Evolutionary conservation across 2,329 filamentous ascomycete genomes (phyloP).

Genomic region (Exophiala sideris): DNA sequence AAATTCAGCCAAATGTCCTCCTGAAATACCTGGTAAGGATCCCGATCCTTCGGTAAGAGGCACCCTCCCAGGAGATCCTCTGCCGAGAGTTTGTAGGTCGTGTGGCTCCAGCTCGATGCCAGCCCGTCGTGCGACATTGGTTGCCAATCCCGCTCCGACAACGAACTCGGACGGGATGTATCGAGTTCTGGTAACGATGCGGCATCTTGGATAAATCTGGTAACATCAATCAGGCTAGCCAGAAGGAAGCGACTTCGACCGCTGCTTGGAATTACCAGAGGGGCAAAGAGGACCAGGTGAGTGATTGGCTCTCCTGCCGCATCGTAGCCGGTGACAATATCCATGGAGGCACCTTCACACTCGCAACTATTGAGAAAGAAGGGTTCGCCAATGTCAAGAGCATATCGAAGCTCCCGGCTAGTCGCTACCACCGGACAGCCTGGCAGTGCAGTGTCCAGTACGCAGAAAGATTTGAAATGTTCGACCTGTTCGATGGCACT

Average conservation of each 20-base stretch:
- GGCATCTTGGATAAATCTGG: conserved; percentile 30
- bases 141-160: conserved; percentile 10
- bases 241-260: conserved; percentile 28
- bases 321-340: conserved; percentile 28
- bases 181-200: conserved; percentile 27
- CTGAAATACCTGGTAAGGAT: conserved; percentile 1
- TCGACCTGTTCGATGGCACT: conserved; percentile 19
- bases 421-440: conserved; percentile 28
- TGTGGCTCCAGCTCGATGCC: conserved; percentile 4
- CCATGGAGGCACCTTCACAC: conserved; percentile 25
- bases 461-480: conserved; percentile 32
- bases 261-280: conserved; percentile 26
- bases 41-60: conserved; percentile 18
- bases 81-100: conserved; percentile 21
- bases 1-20: conserved; percentile 29
- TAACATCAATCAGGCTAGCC: conserved; percentile 31
- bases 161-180: conserved; percentile 13
- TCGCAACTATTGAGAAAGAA: conserved; percentile 29
- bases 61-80: conserved; percentile 28
- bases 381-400: conserved; percentile 28
- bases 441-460: conserved; percentile 26
- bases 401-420: conserved; percentile 28
- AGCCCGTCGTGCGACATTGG: conserved; percentile 9
- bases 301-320: conserved; percentile 28
- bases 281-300: conserved; percentile 30